phyloP scores from a whole-genome alignment of 1,284 basidiomycete species.

The Takashimella koratensis region DNA sequence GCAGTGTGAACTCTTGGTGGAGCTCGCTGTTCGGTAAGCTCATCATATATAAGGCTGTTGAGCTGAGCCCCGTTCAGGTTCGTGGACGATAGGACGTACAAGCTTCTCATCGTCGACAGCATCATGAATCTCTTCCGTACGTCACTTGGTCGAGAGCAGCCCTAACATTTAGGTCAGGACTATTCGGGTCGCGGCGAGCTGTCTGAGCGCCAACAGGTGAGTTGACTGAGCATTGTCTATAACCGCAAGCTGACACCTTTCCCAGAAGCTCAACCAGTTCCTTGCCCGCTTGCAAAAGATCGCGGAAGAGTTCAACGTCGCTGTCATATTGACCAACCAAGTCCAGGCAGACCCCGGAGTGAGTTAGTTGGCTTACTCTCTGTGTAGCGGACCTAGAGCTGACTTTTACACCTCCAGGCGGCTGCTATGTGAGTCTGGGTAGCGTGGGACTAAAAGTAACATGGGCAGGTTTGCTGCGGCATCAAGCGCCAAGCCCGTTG shows the following conservation, averaged over 20 bases:
- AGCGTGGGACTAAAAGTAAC: neutral
- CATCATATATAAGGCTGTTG: too few relatives aligned
- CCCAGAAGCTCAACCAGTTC: conserved; percentile 62
- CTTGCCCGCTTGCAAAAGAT: conserved; percentile 82
- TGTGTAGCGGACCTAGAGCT: neutral
- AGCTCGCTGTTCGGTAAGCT: conserved; percentile 44
- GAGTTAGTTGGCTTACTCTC: conserved; percentile 7
- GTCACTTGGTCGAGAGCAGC: conserved; percentile 11
- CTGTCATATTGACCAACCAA: conserved; percentile 85
- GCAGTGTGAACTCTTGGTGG: conserved; percentile 45
- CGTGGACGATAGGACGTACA: conserved; percentile 48
- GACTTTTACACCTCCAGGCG: conserved; percentile 43
- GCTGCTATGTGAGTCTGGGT: conserved; percentile 63
- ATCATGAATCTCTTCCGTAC: conserved; percentile 89
- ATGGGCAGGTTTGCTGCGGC: conserved; percentile 69
- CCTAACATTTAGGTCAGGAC: conserved; percentile 57
- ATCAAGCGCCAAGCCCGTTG: conserved; percentile 78
- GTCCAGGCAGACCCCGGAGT: conserved; percentile 81
- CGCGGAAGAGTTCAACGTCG: conserved; percentile 81
- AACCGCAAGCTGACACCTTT: neutral
- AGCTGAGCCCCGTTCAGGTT: too few relatives aligned
- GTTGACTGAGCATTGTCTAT: neutral
- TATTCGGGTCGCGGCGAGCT: conserved; percentile 87
- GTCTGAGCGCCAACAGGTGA: conserved; percentile 76
- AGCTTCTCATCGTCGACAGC: conserved; percentile 62